Percentiles rank a stretch among this genome's conserved stretches.
Conservation (phyloP, 352 stramenopile species). For the Pythium sukuiense region DNA sequence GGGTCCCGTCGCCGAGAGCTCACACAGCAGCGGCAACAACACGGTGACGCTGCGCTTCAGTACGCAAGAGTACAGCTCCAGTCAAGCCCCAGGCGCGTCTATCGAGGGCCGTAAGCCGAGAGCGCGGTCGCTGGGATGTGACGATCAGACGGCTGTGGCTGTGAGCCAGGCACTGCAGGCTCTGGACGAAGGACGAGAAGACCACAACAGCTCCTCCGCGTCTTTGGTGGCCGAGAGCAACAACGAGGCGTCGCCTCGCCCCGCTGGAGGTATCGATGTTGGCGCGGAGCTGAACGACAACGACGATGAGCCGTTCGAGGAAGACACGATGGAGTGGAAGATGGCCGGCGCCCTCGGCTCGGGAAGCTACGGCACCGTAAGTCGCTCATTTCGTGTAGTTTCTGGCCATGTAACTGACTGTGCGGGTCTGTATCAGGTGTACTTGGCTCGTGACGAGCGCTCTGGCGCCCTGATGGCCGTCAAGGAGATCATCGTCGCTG, state of each 20-base stretch:
- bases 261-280: neutral
- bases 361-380: conserved; percentile 65
- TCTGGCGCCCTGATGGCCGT: conserved; percentile 75
- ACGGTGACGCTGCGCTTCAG: conserved; percentile 21
- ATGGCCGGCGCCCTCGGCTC: conserved; percentile 56
- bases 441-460: conserved; percentile 85
- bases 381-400: neutral
- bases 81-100: neutral
- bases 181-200: conserved; percentile 17
- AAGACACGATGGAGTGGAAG: conserved; percentile 59
- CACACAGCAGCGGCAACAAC: conserved; percentile 11
- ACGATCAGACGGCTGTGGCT: neutral
- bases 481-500: conserved; percentile 40
- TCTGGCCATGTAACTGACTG: neutral
- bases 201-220: conserved; percentile 20
- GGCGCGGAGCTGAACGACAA: conserved; percentile 31
- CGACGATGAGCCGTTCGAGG: conserved; percentile 48
- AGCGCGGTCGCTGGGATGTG: conserved; percentile 6
- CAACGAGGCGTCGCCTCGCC: conserved; percentile 9
- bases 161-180: conserved; percentile 11
- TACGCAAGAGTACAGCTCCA: neutral
- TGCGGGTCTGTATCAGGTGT: conserved; percentile 44
- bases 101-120: conserved; percentile 6
- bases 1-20: neutral
- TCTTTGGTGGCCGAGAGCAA: conserved; percentile 16